Evolutionary conservation across 2,329 filamentous ascomycete species (phyloP), one percentile per base, ranked within the genome.

Genomic region (Xylaria sp.): DNA sequence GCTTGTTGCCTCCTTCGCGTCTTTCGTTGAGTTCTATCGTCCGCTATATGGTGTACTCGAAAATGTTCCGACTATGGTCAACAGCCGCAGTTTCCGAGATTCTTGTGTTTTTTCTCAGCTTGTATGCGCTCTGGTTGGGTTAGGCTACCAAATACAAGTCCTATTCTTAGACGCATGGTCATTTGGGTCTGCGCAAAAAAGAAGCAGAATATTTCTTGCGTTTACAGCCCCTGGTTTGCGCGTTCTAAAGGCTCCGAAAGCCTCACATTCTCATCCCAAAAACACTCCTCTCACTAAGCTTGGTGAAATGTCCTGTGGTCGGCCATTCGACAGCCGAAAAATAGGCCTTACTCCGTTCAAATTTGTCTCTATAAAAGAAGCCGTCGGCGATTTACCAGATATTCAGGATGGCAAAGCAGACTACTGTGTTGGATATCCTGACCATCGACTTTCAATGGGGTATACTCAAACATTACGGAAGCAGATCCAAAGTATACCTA

Each of bases 41-140:
- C 93, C 93, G 0, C 84, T 87, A n/a, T 95, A 92, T 75, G 91
- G 90, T 0, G 72, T 95, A 0, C 83, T 97, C 0, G 93, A 97
- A 77, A 97, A 97, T 72, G 93, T 97, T 0, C 80, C 87, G 0
- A 84, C 81, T 0, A 93, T 95, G 81, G 85, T 91, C 0, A 84
- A 81, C 55, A 82, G 75, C 27, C 81, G 81, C 21, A 82, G 78
- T 21, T 80, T 79, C 37, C 80, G 84, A 18, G 80, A 84, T 3
- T 83, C 91, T 23, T 92, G 93, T 66, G 87, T 93, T 0, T 89
- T 94, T 60, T 90, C 89, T 1, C 92, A 94, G 72, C 82, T 96
- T 0, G 83, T 96, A 10, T 92, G 91, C 70, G 85, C 89, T 0
- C 80, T 96, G 0, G 90, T 95, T 0, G 91, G 90, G 0, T 83